Percentiles rank a stretch among this genome's conserved stretches.
phyloP scores from a whole-genome alignment of 768 basidiomycete species.

The Pisolithus microcarpus region DNA sequence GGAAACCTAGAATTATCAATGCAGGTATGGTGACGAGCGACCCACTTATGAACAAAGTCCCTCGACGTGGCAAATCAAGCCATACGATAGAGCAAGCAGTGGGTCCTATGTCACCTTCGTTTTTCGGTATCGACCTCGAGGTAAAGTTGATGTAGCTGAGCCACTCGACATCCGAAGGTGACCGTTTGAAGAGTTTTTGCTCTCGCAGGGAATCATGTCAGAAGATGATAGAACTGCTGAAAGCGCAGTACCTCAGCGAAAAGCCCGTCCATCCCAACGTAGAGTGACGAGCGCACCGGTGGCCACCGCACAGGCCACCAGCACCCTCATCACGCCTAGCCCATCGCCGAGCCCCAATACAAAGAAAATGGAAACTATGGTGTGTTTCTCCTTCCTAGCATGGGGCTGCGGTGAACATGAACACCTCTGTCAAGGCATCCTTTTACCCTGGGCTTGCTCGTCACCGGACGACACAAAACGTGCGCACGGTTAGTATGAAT shows the following conservation, averaged over 20 bases:
- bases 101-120: slow-evolving; percentile 57
- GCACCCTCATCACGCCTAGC: slow-evolving; percentile 6
- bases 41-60: slow-evolving; percentile 34
- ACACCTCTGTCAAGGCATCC: slow-evolving; percentile 1
- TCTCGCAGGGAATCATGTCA: slow-evolving; percentile 44
- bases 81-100: slow-evolving; percentile 35
- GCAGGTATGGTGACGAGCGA: slow-evolving; percentile 46
- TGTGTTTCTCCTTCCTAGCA: background rate
- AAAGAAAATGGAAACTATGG: slow-evolving; percentile 2
- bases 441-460: slow-evolving; percentile 3
- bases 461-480: background rate
- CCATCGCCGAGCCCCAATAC: slow-evolving; percentile 6
- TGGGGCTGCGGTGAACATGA: background rate
- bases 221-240: slow-evolving; percentile 19
- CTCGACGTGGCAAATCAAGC: slow-evolving; percentile 48
- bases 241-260: slow-evolving; percentile 6
- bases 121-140: slow-evolving; percentile 55
- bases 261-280: slow-evolving; percentile 22
- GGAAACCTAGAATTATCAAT: slow-evolving; percentile 4
- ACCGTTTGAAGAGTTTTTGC: slow-evolving; percentile 38
- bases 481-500: slow-evolving; percentile 9
- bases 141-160: slow-evolving; percentile 26
- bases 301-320: background rate
- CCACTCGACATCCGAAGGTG: background rate
- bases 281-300: slow-evolving; percentile 38